Evolutionary conservation across 2,329 filamentous ascomycete species (phyloP).

Genomic region (Nemania sp.): DNA sequence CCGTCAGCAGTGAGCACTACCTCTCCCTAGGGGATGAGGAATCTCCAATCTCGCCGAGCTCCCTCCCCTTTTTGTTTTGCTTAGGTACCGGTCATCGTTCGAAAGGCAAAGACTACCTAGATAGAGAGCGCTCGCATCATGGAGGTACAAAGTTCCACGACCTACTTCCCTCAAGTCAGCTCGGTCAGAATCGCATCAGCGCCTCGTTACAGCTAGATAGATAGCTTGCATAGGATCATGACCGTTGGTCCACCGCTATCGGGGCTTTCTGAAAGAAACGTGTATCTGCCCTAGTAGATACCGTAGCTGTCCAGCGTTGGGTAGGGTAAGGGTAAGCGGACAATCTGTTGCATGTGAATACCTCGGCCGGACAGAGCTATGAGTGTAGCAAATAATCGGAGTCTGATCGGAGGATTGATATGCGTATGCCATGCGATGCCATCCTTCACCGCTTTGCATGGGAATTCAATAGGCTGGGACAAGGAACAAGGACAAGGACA

Average conservation of each 20-base stretch:
- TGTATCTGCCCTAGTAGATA: constrained; percentile 9
- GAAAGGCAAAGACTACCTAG: background rate
- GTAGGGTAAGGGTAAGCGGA: background rate
- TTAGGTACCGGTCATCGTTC: background rate
- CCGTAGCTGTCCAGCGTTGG: too few species aligned
- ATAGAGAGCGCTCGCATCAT: constrained; percentile 8
- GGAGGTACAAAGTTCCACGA: constrained; percentile 4
- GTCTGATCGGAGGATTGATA: background rate
- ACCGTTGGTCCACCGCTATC: too few species aligned
- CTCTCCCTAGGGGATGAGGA: background rate
- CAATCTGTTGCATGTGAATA: constrained; percentile 15
- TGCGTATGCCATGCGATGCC: background rate
- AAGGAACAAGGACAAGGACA: background rate
- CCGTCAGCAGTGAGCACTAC: background rate
- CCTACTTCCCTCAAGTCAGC: background rate
- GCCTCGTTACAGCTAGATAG: constrained; percentile 8
- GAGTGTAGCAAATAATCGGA: background rate
- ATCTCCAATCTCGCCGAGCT: constrained; percentile 12
- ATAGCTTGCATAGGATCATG: constrained; percentile 10
- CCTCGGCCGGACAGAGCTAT: constrained; percentile 4
- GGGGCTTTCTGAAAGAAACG: background rate
- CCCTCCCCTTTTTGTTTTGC: background rate
- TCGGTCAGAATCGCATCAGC: constrained; percentile 12
- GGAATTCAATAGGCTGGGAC: background rate
- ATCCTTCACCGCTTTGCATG: constrained; percentile 14